Base-by-base conservation (phyloP, 2,329 filamentous ascomycete genomes). In the Niveomyces coronatus region DNA sequence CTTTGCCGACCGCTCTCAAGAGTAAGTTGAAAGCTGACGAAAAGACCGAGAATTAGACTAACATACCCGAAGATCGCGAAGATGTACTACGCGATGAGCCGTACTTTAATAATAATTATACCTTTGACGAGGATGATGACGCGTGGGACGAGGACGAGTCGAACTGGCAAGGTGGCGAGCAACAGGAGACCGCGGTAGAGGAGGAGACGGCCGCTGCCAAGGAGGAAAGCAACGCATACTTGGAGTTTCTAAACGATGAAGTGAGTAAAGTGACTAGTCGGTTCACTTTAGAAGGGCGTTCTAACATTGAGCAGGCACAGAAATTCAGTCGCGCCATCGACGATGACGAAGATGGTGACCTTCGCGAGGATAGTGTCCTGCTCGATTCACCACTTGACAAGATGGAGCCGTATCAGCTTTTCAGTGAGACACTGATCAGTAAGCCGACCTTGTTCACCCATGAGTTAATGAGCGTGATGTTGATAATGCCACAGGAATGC, bases 191-290 rank as follows among this genome's bases (percentile, higher is more conserved):
- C 45, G 76, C 78, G 18, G 41, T 39, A 5, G 75, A 76, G 19
- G 84, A 85, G 45, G 74, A 74, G 38, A 53, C 63, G 11, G 60
- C 58, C 3, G 82, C 94, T 44, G 71, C 79, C 51, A 84, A 87
- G 53, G 89, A 95, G 51, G 89, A 96, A 62, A 91, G 85, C 57
- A 82, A 84, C 17, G 86, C 89, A 5, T 98, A 98, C 57, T 75
- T 98, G 32, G 88, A 96, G 49, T 98, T 98, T 67, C 64, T 98
- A 19, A 93, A 89, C 50, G 84, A 93, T 57, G 89, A 96, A 68
- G 82, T 80, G 55, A 57, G 69, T 53, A 6, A 5, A 14, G 27
- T n/a, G n/a, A n/a, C n/a, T n/a, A n/a, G n/a, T n/a, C n/a, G n/a
- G n/a, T n/a, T n/a, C n/a, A n/a, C n/a, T n/a, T n/a, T 6, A 29